Percentiles rank a stretch among this genome's conserved stretches.
Conservation (phyloP, 192 early-diverging fungal species). For the Backusella australiensis region DNA sequence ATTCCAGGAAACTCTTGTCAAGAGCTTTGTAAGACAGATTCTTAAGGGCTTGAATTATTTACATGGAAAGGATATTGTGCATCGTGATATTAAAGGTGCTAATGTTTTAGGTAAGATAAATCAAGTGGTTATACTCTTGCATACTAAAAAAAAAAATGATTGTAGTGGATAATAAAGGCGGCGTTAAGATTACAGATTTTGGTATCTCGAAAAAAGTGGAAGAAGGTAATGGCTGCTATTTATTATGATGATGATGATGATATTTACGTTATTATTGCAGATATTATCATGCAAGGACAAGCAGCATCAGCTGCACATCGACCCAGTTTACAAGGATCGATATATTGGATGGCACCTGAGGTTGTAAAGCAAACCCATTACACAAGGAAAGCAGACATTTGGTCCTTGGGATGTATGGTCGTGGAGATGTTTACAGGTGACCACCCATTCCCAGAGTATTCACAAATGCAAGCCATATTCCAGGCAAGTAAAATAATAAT, state of each 20-base stretch:
- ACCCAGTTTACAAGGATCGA: conserved; percentile 90
- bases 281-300: conserved; percentile 42
- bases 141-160: background rate
- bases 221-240: conserved; percentile 48
- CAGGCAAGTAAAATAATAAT: conserved; percentile 49
- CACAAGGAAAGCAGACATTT: conserved; percentile 90
- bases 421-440: conserved; percentile 99
- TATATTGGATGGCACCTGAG: conserved; percentile 97
- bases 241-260: background rate
- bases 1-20: conserved; percentile 81
- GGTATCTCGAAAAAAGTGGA: conserved; percentile 97
- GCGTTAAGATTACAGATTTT: conserved; percentile 98
- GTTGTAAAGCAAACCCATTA: conserved; percentile 92
- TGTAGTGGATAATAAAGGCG: conserved; percentile 84
- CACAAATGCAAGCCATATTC: conserved; percentile 82
- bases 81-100: conserved; percentile 98
- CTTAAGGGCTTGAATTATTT: conserved; percentile 92
- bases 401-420: conserved; percentile 92
- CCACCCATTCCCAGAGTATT: conserved; percentile 85
- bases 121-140: background rate
- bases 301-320: conserved; percentile 46
- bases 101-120: conserved; percentile 68
- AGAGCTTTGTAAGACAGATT: conserved; percentile 87
- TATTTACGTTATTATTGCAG: background rate
- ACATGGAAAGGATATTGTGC: conserved; percentile 92